A percentile compares a stretch with the other conserved stretches of the same genome.
phyloP scores from a whole-genome alignment of 164 flowering plant species.

The Magnolia kwangsiensis region DNA sequence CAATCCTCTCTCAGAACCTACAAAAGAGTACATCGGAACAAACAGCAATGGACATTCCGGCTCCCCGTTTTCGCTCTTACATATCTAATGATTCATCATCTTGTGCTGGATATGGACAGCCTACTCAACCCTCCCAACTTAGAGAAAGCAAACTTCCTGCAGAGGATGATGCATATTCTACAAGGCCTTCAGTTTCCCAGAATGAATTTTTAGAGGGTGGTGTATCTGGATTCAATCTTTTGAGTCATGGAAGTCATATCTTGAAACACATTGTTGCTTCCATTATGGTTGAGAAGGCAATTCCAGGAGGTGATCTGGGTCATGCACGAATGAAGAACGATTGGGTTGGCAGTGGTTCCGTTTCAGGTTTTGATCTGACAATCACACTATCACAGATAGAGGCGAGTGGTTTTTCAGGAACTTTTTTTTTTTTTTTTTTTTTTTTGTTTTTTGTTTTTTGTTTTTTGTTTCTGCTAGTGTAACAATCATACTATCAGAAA shows the following conservation, averaged over 20 bases:
- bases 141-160: slow-evolving; percentile 17
- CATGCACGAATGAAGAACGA: slow-evolving; percentile 17
- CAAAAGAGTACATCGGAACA: slow-evolving; percentile 19
- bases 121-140: slow-evolving; percentile 14
- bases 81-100: slow-evolving; percentile 22
- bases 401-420: slow-evolving; percentile 33
- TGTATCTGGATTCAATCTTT: slow-evolving; percentile 9
- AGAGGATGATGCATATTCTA: slow-evolving; percentile 23
- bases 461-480: neutral
- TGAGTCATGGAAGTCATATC: slow-evolving; percentile 38
- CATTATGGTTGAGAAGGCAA: slow-evolving; percentile 45
- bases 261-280: slow-evolving; percentile 44
- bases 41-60: slow-evolving; percentile 21
- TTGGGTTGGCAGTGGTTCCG: slow-evolving; percentile 76
- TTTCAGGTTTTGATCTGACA: slow-evolving; percentile 64
- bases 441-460: neutral
- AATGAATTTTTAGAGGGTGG: slow-evolving; percentile 15
- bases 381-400: slow-evolving; percentile 64
- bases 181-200: slow-evolving; percentile 24
- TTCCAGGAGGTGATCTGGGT: slow-evolving; percentile 14
- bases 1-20: slow-evolving; percentile 47
- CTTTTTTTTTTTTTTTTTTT: neutral
- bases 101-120: slow-evolving; percentile 23
- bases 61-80: slow-evolving; percentile 45
- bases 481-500: neutral